Evolutionary conservation across 805 yeast genomes (phyloP).

Genomic region (Ogataea salicorniae): DNA sequence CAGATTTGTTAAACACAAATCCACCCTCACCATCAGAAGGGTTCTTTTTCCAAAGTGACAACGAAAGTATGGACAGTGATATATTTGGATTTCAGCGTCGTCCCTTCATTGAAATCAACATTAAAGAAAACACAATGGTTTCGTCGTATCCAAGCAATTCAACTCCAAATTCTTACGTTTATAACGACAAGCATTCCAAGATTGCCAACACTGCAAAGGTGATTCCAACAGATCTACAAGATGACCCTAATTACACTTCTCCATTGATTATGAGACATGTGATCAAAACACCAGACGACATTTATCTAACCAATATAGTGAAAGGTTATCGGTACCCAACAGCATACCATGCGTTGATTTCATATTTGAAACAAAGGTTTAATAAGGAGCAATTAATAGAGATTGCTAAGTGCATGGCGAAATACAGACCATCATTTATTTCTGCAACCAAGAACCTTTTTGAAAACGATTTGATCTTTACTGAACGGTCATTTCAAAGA

Average conservation of each 20-base stretch:
- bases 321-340: slow-evolving; percentile 57
- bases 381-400: slow-evolving; percentile 32
- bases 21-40: slow-evolving; percentile 32
- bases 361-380: slow-evolving; percentile 49
- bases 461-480: slow-evolving; percentile 64
- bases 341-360: slow-evolving; percentile 56
- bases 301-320: slow-evolving; percentile 36
- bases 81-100: slow-evolving; percentile 8
- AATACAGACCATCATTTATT: slow-evolving; percentile 71
- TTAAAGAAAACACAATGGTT: slow-evolving; percentile 24
- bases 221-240: slow-evolving; percentile 36
- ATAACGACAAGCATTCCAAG: slow-evolving; percentile 47
- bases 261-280: slow-evolving; percentile 55
- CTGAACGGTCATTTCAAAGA: slow-evolving; percentile 54
- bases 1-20: slow-evolving; percentile 33
- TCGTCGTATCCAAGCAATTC: slow-evolving; percentile 29
- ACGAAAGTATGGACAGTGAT: slow-evolving; percentile 21
- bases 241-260: slow-evolving; percentile 43
- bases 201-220: slow-evolving; percentile 45
- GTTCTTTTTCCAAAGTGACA: slow-evolving; percentile 12
- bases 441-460: slow-evolving; percentile 69
- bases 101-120: slow-evolving; percentile 27
- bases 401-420: slow-evolving; percentile 54
- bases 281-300: slow-evolving; percentile 47
- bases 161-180: slow-evolving; percentile 39